A percentile compares a stretch with the other conserved stretches of the same genome.
Conservation (phyloP, 495 filamentous ascomycete genomes). For the Oidiodendron maius region DNA sequence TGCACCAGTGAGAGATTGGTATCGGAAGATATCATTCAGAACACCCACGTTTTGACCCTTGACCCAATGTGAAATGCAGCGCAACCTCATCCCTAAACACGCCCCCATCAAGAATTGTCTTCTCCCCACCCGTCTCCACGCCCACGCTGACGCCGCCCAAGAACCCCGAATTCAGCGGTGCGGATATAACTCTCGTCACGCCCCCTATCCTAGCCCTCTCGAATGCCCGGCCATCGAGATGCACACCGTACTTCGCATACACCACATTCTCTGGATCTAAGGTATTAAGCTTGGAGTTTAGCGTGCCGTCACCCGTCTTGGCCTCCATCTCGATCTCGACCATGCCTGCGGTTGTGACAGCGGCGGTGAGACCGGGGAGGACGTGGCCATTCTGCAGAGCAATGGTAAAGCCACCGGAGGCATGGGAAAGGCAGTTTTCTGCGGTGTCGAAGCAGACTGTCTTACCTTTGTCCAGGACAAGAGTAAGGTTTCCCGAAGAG, state of each 20-base stretch:
- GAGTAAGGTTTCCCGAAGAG: constrained; percentile 21
- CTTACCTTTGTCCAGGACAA: constrained; percentile 39
- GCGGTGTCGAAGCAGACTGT: constrained; percentile 44
- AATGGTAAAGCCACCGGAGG: constrained; percentile 29
- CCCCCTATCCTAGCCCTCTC: constrained; percentile 38
- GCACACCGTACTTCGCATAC: constrained; percentile 43
- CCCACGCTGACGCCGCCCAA: constrained; percentile 42
- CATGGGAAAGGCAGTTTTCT: constrained; percentile 22
- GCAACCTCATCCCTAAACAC: constrained; percentile 37
- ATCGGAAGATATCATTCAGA: not conserved
- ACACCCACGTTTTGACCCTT: constrained; percentile 19
- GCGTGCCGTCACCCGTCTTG: constrained; percentile 37
- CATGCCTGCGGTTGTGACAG: constrained; percentile 47
- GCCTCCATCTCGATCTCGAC: constrained; percentile 48
- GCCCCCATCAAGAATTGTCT: constrained; percentile 31
- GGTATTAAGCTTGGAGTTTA: constrained; percentile 10
- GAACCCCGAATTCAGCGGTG: constrained; percentile 30
- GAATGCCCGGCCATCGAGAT: constrained; percentile 38
- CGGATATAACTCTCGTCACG: constrained; percentile 42
- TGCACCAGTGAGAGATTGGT: not conserved
- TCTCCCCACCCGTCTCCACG: constrained; percentile 36
- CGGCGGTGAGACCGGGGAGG: constrained; percentile 47
- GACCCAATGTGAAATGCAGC: constrained; percentile 36
- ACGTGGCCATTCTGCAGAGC: constrained; percentile 49
- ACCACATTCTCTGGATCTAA: constrained; percentile 28